Conservation (phyloP, 441 rosid genomes). For the Pelargonium fulgidum region DNA sequence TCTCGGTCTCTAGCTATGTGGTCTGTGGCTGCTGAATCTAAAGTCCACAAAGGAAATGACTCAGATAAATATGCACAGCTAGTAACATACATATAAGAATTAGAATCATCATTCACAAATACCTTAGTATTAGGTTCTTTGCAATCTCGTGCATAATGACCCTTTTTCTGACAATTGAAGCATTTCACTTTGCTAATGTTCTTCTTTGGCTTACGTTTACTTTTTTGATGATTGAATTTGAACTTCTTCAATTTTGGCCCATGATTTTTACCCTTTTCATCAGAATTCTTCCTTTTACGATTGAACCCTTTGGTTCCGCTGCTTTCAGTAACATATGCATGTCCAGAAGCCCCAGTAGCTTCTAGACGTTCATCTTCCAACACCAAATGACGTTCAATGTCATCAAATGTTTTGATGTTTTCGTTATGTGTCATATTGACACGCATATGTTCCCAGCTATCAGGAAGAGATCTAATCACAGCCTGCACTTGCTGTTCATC, state of each 20-base stretch:
- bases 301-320: too few species aligned
- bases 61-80: neutral
- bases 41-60: conserved; percentile 1
- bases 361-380: too few species aligned
- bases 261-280: too few species aligned
- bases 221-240: neutral
- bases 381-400: too few species aligned
- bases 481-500: too few species aligned
- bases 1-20: neutral
- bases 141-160: neutral
- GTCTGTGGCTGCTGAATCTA: conserved; percentile 11
- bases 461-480: too few species aligned
- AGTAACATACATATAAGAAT: neutral
- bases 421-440: neutral
- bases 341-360: too few species aligned
- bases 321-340: too few species aligned
- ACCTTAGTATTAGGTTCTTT: neutral
- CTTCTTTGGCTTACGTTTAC: neutral
- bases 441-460: neutral
- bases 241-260: too few species aligned
- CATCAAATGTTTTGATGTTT: too few species aligned
- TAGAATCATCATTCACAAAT: neutral
- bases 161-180: neutral
- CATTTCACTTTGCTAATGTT: neutral
- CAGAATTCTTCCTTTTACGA: too few species aligned